A percentile compares a stretch with the other conserved stretches of the same genome.
Conservation (phyloP, 805 yeast genomes). For the Hanseniaspora nectarophila region DNA sequence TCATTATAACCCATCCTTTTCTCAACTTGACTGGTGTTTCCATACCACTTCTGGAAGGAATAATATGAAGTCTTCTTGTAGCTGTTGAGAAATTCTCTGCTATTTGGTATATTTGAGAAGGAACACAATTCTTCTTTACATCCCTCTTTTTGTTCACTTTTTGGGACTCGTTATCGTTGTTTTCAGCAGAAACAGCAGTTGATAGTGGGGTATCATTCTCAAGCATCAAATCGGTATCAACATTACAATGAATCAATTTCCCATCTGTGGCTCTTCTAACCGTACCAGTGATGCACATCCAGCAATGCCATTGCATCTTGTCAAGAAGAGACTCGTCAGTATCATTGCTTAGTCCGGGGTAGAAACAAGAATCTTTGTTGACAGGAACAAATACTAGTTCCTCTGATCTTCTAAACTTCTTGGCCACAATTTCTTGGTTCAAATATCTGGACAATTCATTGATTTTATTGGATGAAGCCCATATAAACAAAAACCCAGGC, state of each 20-base stretch:
- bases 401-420: conserved; percentile 77
- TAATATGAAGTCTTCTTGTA: conserved; percentile 68
- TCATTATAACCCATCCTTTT: conserved; percentile 82
- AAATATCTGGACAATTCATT: conserved; percentile 47
- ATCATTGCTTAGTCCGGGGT: conserved; percentile 41
- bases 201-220: conserved; percentile 33
- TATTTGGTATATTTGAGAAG: conserved; percentile 63
- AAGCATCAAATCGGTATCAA: conserved; percentile 76
- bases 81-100: conserved; percentile 84
- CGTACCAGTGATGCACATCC: conserved; percentile 96
- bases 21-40: conserved; percentile 54
- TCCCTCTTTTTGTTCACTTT: not conserved
- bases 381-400: conserved; percentile 73
- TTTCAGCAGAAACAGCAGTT: not conserved
- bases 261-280: conserved; percentile 75
- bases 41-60: conserved; percentile 60
- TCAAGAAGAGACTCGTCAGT: conserved; percentile 43
- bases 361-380: conserved; percentile 51
- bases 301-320: conserved; percentile 87
- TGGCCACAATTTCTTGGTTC: conserved; percentile 42
- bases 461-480: conserved; percentile 73
- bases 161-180: not conserved
- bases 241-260: conserved; percentile 80
- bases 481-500: conserved; percentile 76
- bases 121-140: conserved; percentile 42